Evolutionary conservation across 257 asterid species (phyloP).

Genomic region (Solanum rostratum): DNA sequence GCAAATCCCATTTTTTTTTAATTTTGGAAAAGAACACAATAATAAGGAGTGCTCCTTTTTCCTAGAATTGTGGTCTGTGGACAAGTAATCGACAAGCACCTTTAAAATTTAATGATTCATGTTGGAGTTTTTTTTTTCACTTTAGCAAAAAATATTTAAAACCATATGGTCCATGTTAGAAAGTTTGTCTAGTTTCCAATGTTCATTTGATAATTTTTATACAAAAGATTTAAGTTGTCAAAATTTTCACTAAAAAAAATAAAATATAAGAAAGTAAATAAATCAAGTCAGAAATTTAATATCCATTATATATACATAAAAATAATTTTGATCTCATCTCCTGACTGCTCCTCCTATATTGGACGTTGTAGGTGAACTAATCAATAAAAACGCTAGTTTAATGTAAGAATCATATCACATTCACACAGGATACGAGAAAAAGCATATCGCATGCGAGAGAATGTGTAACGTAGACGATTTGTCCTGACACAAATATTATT

Average conservation of each 20-base stretch:
- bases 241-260: background rate
- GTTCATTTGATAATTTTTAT: background rate
- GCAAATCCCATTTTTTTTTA: background rate
- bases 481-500: fast-evolving
- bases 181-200: background rate
- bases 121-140: background rate
- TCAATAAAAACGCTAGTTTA: background rate
- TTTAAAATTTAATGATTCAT: background rate
- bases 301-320: background rate
- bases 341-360: background rate
- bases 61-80: background rate
- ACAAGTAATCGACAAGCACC: background rate
- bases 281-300: background rate
- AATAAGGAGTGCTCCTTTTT: background rate
- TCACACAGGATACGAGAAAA: background rate
- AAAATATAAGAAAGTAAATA: background rate
- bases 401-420: background rate
- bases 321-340: background rate
- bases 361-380: background rate
- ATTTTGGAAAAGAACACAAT: background rate
- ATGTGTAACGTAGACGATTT: background rate
- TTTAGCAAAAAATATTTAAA: background rate
- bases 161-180: background rate
- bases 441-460: fast-evolving
- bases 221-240: background rate